phyloP scores from a whole-genome alignment of 495 filamentous ascomycete genomes.

The Rhizodiscina lignyota region DNA sequence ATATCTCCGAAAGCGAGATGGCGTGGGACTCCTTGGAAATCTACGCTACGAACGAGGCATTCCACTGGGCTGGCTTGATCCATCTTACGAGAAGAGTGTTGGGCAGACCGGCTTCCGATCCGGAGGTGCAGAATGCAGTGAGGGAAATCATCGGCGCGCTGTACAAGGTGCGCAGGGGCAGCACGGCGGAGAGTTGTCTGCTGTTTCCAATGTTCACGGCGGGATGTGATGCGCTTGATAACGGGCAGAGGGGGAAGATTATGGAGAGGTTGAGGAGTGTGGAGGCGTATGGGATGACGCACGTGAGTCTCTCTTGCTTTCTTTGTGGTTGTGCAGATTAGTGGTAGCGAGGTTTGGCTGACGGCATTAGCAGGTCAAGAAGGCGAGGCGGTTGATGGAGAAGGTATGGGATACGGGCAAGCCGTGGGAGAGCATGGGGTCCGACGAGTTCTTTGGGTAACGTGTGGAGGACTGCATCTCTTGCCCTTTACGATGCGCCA shows the following conservation, averaged over 20 bases:
- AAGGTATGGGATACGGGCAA: conserved; percentile 44
- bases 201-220: conserved; percentile 77
- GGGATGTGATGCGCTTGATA: conserved; percentile 52
- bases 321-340: conserved; percentile 2
- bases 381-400: conserved; percentile 47
- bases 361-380: conserved; percentile 26
- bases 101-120: conserved; percentile 34
- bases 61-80: conserved; percentile 64
- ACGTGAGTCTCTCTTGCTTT: conserved; percentile 27
- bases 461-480: no score
- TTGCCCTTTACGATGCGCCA: no score
- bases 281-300: conserved; percentile 63
- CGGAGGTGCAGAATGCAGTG: conserved; percentile 47
- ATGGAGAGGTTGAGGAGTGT: conserved; percentile 50
- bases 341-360: conserved; percentile 1
- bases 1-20: conserved; percentile 12
- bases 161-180: conserved; percentile 43
- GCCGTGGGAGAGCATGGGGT: no score
- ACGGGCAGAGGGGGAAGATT: conserved; percentile 38
- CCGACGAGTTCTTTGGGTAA: no score
- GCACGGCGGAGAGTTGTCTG: conserved; percentile 58
- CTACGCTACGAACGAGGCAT: conserved; percentile 62
- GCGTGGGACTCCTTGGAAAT: conserved; percentile 47
- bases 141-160: conserved; percentile 43
- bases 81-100: conserved; percentile 64